phyloP scores from a whole-genome alignment of 2,329 filamentous ascomycete species.

The Albifimbria verrucaria region DNA sequence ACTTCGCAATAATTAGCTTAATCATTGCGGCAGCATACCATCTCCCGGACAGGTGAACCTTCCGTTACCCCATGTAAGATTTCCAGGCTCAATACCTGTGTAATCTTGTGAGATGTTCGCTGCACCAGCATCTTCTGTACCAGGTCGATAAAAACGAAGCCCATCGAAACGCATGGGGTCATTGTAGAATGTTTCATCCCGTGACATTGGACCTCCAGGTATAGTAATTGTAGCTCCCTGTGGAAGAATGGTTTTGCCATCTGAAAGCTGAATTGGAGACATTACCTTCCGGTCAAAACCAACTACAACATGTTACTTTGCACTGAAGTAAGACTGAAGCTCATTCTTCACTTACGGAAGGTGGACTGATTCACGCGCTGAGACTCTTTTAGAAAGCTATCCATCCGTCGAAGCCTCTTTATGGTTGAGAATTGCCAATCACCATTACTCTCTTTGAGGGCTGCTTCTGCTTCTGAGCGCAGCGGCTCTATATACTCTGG shows the following conservation, averaged over 20 bases:
- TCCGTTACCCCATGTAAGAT: slow-evolving; percentile 1
- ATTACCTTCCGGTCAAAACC: slow-evolving; percentile 1
- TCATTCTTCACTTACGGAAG: background rate
- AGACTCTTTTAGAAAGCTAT: slow-evolving; percentile 2
- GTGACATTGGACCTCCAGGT: slow-evolving; percentile 1
- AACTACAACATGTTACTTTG: background rate
- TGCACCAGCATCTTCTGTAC: background rate
- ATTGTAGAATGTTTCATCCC: background rate
- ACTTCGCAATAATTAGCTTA: background rate
- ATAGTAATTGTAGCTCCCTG: background rate
- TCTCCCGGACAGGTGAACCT: slow-evolving; percentile 3
- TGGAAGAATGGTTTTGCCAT: background rate
- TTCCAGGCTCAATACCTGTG: slow-evolving; percentile 1
- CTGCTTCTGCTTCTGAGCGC: background rate
- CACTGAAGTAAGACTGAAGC: background rate
- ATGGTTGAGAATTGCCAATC: background rate
- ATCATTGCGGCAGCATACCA: slow-evolving; percentile 1
- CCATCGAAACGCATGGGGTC: background rate
- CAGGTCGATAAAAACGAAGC: slow-evolving; percentile 1
- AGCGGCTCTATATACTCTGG: background rate
- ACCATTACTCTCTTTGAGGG: background rate
- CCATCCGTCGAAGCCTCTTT: background rate
- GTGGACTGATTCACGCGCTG: slow-evolving; percentile 1
- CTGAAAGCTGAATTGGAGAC: background rate
- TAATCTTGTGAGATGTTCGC: background rate